phyloP scores from a whole-genome alignment of 2,329 filamentous ascomycete species.

The Aspergillus tanneri region DNA sequence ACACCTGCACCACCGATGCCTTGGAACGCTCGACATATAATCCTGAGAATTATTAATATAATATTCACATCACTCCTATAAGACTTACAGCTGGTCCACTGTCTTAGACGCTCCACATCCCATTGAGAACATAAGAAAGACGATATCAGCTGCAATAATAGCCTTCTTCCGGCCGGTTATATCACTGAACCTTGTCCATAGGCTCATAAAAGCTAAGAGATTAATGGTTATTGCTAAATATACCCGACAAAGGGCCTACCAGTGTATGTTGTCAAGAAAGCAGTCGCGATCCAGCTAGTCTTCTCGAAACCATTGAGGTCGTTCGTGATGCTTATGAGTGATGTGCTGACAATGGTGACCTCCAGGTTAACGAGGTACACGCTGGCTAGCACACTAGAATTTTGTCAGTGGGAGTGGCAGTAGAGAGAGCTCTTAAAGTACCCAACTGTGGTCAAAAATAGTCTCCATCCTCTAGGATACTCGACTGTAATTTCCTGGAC shows the following conservation, averaged over 20 bases:
- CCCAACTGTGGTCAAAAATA: constrained; percentile 1
- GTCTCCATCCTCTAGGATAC: constrained; percentile 7
- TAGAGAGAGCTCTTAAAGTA: not conserved
- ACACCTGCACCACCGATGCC: constrained; percentile 7
- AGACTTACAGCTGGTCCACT: constrained; percentile 1
- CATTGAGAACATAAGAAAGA: constrained; percentile 5
- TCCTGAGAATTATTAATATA: not conserved
- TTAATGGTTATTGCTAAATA: too few species aligned
- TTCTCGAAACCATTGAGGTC: constrained; percentile 33
- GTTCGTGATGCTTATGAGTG: constrained; percentile 36
- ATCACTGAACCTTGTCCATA: constrained; percentile 6
- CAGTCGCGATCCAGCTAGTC: constrained; percentile 38
- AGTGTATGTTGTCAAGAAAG: constrained; percentile 36
- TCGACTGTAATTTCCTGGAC: too few species aligned
- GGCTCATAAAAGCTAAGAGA: constrained; percentile 7
- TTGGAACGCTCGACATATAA: constrained; percentile 9
- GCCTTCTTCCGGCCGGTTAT: constrained; percentile 4
- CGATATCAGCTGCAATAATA: not conserved
- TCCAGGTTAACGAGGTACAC: constrained; percentile 37
- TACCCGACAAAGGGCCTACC: too few species aligned
- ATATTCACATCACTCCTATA: too few species aligned
- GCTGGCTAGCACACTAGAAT: constrained; percentile 25
- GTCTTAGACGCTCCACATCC: constrained; percentile 1
- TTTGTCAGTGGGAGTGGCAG: not conserved
- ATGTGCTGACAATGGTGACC: constrained; percentile 37